Percentiles rank a stretch among this genome's conserved stretches.
These are phyloP conservation scores for Pyricularia sp. DNA, from an alignment of 2,329 filamentous ascomycete species.

Conservation along the genomic window DNA sequence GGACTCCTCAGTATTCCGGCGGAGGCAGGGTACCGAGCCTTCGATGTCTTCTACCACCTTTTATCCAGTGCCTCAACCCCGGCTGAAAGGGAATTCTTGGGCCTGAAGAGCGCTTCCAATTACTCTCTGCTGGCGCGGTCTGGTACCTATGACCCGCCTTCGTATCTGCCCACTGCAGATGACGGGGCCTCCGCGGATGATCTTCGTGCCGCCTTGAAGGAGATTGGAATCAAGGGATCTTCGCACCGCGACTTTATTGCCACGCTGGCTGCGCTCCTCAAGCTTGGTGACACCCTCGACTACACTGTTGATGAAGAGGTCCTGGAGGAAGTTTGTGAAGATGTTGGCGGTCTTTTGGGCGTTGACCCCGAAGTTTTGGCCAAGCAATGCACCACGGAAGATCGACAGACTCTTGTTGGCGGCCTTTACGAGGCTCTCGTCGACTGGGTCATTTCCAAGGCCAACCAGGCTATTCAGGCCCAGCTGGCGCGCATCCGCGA, in stretches of 20 bases:
- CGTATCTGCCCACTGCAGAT: conserved; percentile 85
- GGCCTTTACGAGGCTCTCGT: conserved; percentile 90
- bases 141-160: conserved; percentile 75
- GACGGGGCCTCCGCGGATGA: conserved; percentile 91
- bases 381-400: conserved; percentile 71
- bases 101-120: conserved; percentile 64
- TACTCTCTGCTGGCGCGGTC: conserved; percentile 77
- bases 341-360: conserved; percentile 78
- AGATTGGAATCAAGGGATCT: conserved; percentile 87
- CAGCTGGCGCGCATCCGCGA: conserved; percentile 62
- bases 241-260: conserved; percentile 77
- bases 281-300: conserved; percentile 83
- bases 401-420: conserved; percentile 72
- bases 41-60: conserved; percentile 97
- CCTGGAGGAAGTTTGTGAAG: conserved; percentile 77
- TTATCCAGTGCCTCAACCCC: conserved; percentile 84
- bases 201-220: conserved; percentile 76
- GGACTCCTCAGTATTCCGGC: conserved; percentile 74
- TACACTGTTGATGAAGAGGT: conserved; percentile 77
- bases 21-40: conserved; percentile 77
- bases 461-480: conserved; percentile 71
- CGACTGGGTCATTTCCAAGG: conserved; percentile 86
- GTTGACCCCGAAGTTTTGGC: conserved; percentile 77
- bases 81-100: conserved; percentile 80
- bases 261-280: conserved; percentile 74